phyloP scores from a whole-genome alignment of 441 rosid genomes.

The Capsella rubella region DNA sequence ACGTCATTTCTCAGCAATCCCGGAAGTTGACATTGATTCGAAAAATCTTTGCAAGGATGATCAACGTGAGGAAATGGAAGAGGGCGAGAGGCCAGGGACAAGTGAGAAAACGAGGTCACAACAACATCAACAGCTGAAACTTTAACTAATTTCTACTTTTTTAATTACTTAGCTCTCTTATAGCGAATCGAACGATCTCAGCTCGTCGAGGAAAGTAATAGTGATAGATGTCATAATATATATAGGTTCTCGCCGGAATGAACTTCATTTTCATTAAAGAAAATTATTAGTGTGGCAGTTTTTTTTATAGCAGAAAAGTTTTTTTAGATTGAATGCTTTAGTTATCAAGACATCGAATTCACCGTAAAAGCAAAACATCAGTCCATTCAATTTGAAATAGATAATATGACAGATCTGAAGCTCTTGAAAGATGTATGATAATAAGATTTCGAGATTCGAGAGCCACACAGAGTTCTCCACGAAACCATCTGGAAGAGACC shows the following conservation, averaged over 20 bases:
- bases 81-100: constrained; percentile 54
- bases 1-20: constrained; percentile 76
- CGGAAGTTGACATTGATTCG: constrained; percentile 67
- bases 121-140: constrained; percentile 51
- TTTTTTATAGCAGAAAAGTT: too few relatives aligned
- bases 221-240: constrained; percentile 16
- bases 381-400: too few relatives aligned
- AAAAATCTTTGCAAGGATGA: constrained; percentile 69
- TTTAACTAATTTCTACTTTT: not conserved
- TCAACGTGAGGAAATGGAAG: constrained; percentile 69
- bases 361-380: too few relatives aligned
- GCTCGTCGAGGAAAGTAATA: constrained; percentile 55
- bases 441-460: too few relatives aligned
- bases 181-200: not conserved
- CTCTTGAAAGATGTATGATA: too few relatives aligned
- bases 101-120: constrained; percentile 48
- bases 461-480: too few relatives aligned
- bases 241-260: constrained; percentile 4
- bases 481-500: too few relatives aligned
- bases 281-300: not conserved
- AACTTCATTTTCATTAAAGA: not conserved
- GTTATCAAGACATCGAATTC: too few relatives aligned
- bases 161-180: not conserved
- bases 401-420: too few relatives aligned
- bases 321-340: too few relatives aligned